Conservation (phyloP, 495 filamentous ascomycete species). For the Sphaerosporella brunnea region DNA sequence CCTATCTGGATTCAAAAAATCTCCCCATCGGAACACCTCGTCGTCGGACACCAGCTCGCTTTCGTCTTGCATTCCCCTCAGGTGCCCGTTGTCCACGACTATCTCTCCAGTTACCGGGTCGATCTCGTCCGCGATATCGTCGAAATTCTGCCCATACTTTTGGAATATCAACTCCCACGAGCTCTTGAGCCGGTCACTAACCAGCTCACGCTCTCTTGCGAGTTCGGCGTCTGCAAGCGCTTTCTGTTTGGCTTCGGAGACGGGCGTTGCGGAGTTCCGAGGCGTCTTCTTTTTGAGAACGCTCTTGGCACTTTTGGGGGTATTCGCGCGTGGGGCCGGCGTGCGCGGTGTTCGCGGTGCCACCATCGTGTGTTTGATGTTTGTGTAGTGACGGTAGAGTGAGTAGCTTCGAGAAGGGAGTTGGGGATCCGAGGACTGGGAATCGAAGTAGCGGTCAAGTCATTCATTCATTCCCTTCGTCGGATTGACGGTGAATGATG, state of each 20-base stretch:
- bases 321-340: neutral
- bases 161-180: slow-evolving; percentile 73
- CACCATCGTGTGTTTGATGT: too few species aligned
- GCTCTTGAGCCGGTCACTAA: slow-evolving; percentile 44
- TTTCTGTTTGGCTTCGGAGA: neutral
- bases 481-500: too few species aligned
- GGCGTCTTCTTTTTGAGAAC: neutral
- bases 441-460: too few species aligned
- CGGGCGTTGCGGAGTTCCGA: too few species aligned
- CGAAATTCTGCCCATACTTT: slow-evolving; percentile 72
- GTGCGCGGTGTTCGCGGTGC: neutral
- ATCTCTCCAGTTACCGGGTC: slow-evolving; percentile 61
- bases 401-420: too few species aligned
- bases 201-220: neutral
- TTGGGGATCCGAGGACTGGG: too few species aligned
- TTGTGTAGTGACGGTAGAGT: too few species aligned
- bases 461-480: too few species aligned
- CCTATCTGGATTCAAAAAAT: neutral
- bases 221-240: neutral
- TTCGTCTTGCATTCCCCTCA: slow-evolving; percentile 9
- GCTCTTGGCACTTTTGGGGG: neutral
- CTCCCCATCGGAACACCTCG: neutral
- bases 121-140: slow-evolving; percentile 63
- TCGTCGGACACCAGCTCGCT: neutral
- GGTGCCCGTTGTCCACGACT: slow-evolving; percentile 73